Evolutionary conservation across 1,139 yeast genomes (phyloP).

Genomic region (Eremothecium gossypii): DNA sequence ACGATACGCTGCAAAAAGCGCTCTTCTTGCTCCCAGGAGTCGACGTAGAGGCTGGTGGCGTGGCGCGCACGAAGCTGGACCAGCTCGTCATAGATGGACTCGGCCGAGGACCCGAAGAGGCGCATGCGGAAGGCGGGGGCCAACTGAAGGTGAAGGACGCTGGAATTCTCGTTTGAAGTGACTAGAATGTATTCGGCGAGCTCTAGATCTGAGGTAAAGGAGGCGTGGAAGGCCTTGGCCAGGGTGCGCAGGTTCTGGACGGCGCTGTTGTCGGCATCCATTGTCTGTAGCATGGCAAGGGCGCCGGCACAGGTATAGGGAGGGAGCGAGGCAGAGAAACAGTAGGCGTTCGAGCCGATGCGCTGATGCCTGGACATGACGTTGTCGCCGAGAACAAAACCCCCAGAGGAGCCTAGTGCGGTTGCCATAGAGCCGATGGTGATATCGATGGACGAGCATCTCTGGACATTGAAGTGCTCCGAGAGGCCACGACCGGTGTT

Average conservation of each 20-base stretch:
- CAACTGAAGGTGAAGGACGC: slow-evolving; percentile 57
- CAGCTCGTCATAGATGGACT: slow-evolving; percentile 22
- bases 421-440: slow-evolving; percentile 82
- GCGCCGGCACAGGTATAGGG: slow-evolving; percentile 80
- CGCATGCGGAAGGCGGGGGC: slow-evolving; percentile 32
- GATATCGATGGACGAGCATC: slow-evolving; percentile 56
- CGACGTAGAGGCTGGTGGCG: slow-evolving; percentile 28
- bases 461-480: slow-evolving; percentile 56
- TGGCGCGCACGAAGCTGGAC: slow-evolving; percentile 24
- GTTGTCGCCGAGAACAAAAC: slow-evolving; percentile 79
- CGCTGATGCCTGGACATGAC: slow-evolving; percentile 91
- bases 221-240: slow-evolving; percentile 31
- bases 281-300: slow-evolving; percentile 45
- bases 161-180: slow-evolving; percentile 52
- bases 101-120: slow-evolving; percentile 24
- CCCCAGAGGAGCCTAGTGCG: slow-evolving; percentile 86
- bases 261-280: slow-evolving; percentile 33
- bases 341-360: slow-evolving; percentile 80
- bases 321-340: slow-evolving; percentile 91
- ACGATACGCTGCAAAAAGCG: slow-evolving; percentile 55
- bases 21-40: slow-evolving; percentile 49
- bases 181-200: slow-evolving; percentile 38
- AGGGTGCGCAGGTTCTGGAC: slow-evolving; percentile 32
- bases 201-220: slow-evolving; percentile 30
- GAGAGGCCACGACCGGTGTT: slow-evolving; percentile 75